These are phyloP conservation scores for Boletus barrowsii DNA, from an alignment of 768 basidiomycete species.

Conservation along the genomic window DNA sequence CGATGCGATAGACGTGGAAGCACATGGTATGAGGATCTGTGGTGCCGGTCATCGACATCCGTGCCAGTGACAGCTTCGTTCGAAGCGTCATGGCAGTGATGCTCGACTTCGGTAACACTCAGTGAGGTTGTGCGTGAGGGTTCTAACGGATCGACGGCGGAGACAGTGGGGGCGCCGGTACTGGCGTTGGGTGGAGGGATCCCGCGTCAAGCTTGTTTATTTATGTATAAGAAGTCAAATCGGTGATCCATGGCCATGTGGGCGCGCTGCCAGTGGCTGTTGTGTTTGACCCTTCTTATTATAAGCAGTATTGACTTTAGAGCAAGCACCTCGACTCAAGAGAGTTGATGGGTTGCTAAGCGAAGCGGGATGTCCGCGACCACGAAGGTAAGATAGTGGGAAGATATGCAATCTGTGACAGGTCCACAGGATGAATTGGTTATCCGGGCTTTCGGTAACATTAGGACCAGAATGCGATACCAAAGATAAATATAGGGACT, in stretches of 20 bases:
- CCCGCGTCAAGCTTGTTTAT: no score
- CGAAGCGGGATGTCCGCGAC: no score
- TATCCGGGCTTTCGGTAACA: neutral
- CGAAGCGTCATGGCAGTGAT: neutral
- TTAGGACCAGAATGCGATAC: neutral
- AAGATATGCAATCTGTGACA: neutral
- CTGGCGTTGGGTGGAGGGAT: neutral
- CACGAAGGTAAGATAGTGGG: neutral
- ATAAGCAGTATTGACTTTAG: neutral
- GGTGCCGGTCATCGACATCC: neutral
- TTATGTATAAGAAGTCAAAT: no score
- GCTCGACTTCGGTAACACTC: neutral
- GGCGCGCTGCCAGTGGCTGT: neutral
- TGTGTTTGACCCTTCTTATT: neutral
- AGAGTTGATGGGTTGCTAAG: neutral
- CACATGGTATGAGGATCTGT: conserved; percentile 8
- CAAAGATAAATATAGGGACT: no score
- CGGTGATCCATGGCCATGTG: neutral
- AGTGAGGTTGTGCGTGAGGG: neutral
- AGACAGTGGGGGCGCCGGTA: neutral
- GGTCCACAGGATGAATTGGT: neutral
- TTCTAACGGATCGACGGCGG: neutral
- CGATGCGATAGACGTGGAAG: conserved; percentile 29
- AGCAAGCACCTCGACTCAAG: neutral
- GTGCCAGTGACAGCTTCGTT: neutral